These are phyloP conservation scores for Cyphellophora attinorum DNA, from an alignment of 2,329 filamentous ascomycete species.

Conservation along the genomic window DNA sequence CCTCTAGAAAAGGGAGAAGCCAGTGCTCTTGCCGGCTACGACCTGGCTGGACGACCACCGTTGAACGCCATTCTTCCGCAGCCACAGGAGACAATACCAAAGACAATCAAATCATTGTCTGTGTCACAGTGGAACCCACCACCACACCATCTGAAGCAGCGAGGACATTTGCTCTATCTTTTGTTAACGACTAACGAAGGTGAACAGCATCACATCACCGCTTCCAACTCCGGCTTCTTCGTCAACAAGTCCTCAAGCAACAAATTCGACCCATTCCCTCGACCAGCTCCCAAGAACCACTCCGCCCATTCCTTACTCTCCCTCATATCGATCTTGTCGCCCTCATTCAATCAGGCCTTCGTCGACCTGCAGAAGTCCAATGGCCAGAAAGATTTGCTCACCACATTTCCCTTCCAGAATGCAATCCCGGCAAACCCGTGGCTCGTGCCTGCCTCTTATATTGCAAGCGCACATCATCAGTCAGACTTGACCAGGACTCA, in stretches of 20 bases:
- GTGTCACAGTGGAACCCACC: slow-evolving; percentile 95
- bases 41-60: slow-evolving; percentile 61
- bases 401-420: slow-evolving; percentile 93
- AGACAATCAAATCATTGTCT: slow-evolving; percentile 81
- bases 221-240: slow-evolving; percentile 89
- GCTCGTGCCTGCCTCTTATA: slow-evolving; percentile 62
- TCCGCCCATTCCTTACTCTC: slow-evolving; percentile 78
- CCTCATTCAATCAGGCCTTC: slow-evolving; percentile 72
- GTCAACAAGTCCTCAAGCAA: slow-evolving; percentile 92
- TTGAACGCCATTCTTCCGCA: slow-evolving; percentile 64
- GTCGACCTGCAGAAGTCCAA: slow-evolving; percentile 73
- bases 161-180: slow-evolving; percentile 86
- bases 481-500: slow-evolving; percentile 82
- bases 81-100: slow-evolving; percentile 60
- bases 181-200: slow-evolving; percentile 84
- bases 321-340: slow-evolving; percentile 68
- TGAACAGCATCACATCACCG: slow-evolving; percentile 87
- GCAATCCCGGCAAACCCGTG: slow-evolving; percentile 86
- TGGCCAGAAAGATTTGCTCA: slow-evolving; percentile 73
- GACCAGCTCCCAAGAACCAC: slow-evolving; percentile 65
- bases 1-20: slow-evolving; percentile 24
- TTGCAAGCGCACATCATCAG: slow-evolving; percentile 57
- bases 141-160: slow-evolving; percentile 80
- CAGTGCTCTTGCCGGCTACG: slow-evolving; percentile 60
- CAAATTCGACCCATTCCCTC: slow-evolving; percentile 87